phyloP scores from a whole-genome alignment of 208 protist genomes.

The Wallacemonas sp. region DNA sequence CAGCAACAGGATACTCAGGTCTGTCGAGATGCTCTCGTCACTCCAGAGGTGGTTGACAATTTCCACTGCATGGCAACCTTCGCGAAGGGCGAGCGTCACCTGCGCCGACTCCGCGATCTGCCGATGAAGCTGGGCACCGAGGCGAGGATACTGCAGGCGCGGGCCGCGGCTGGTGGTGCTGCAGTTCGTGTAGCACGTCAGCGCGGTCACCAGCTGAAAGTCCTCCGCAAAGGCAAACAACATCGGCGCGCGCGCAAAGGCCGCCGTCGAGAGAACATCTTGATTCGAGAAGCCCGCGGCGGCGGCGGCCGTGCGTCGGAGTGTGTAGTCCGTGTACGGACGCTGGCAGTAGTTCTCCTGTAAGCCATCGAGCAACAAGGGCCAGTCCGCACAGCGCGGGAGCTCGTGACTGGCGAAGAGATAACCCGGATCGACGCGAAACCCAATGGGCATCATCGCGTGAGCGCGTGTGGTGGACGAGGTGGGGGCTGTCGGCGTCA shows the following conservation, averaged over 20 bases:
- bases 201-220: conserved; percentile 51
- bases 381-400: conserved; percentile 19
- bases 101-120: conserved; percentile 38
- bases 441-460: conserved; percentile 38
- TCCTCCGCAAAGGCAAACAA: conserved; percentile 51
- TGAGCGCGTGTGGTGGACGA: background rate
- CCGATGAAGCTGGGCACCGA: conserved; percentile 33
- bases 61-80: conserved; percentile 39
- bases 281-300: conserved; percentile 58
- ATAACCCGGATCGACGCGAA: conserved; percentile 76
- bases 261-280: conserved; percentile 41
- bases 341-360: conserved; percentile 74
- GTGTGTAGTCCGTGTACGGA: conserved; percentile 71
- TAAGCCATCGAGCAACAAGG: conserved; percentile 63
- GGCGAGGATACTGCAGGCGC: conserved; percentile 45
- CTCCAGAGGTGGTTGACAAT: conserved; percentile 35
- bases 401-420: conserved; percentile 59
- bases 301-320: conserved; percentile 41
- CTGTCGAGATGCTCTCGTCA: conserved; percentile 31
- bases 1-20: conserved; percentile 52
- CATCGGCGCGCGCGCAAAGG: conserved; percentile 34
- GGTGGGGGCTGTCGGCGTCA: background rate
- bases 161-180: conserved; percentile 22
- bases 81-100: conserved; percentile 42
- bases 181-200: conserved; percentile 54